phyloP scores from a whole-genome alignment of 2,329 filamentous ascomycete species.

The Penicillium sp. region DNA sequence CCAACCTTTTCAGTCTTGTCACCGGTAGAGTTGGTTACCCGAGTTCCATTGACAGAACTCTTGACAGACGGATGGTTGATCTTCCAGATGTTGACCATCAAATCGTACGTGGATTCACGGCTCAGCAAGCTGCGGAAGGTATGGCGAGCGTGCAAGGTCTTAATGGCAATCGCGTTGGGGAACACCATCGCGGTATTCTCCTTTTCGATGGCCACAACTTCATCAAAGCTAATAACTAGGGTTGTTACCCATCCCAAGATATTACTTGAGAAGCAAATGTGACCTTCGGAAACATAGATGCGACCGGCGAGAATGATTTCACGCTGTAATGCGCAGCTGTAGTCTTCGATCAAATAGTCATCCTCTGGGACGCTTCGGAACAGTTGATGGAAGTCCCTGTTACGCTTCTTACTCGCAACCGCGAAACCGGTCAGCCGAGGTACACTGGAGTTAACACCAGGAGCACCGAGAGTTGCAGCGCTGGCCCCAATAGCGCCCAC shows the following conservation, averaged over 20 bases:
- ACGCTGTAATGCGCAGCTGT: conserved; percentile 90
- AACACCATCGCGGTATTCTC: conserved; percentile 92
- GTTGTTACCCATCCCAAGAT: conserved; percentile 98
- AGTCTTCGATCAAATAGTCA: conserved; percentile 97
- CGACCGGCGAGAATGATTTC: conserved; percentile 93
- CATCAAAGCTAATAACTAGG: conserved; percentile 95
- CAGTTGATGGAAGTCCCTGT: conserved; percentile 86
- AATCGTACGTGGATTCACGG: conserved; percentile 90
- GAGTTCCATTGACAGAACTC: conserved; percentile 84
- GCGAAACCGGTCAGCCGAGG: conserved; percentile 90
- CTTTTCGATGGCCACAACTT: conserved; percentile 95
- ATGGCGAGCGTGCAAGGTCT: conserved; percentile 90
- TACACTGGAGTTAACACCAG: conserved; percentile 53
- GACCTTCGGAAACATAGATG: conserved; percentile 92
- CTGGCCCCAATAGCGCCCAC: conserved; percentile 70
- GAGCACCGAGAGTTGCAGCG: conserved; percentile 64
- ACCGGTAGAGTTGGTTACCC: conserved; percentile 71
- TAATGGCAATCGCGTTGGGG: conserved; percentile 95
- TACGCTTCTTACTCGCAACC: conserved; percentile 91
- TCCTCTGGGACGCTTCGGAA: conserved; percentile 98
- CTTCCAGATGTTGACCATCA: conserved; percentile 98
- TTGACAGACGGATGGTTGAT: conserved; percentile 87
- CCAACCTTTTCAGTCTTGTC: conserved; percentile 81
- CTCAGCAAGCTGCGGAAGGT: conserved; percentile 94
- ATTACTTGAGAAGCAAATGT: conserved; percentile 98